These are phyloP conservation scores for Arachnomyces sp. DNA, from an alignment of 2,329 filamentous ascomycete genomes.

Conservation along the genomic window DNA sequence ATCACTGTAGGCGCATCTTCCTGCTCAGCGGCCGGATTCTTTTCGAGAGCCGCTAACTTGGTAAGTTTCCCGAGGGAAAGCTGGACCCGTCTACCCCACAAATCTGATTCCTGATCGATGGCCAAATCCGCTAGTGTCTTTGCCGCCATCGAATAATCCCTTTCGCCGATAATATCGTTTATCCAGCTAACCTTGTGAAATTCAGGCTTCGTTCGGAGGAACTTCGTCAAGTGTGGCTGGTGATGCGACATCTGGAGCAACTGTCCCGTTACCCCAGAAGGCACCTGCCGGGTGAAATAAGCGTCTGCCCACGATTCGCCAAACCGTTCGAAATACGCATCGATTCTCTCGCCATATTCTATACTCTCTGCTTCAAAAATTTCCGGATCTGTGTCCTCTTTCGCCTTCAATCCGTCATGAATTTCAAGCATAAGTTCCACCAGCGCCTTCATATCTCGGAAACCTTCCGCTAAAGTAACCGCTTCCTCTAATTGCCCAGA, in stretches of 20 bases:
- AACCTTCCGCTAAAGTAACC: slow-evolving; percentile 55
- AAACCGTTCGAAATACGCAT: slow-evolving; percentile 44
- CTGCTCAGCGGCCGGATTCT: slow-evolving; percentile 15
- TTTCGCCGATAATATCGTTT: slow-evolving; percentile 74
- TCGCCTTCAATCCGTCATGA: slow-evolving; percentile 29
- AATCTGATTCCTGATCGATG: slow-evolving; percentile 62
- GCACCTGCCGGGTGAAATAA: slow-evolving; percentile 71
- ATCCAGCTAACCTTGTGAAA: slow-evolving; percentile 86
- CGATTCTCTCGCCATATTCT: slow-evolving; percentile 25
- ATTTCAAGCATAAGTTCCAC: slow-evolving; percentile 43
- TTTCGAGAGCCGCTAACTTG: slow-evolving; percentile 56
- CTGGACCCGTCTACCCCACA: slow-evolving; percentile 93
- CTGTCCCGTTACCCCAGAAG: slow-evolving; percentile 56
- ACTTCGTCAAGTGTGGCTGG: slow-evolving; percentile 65
- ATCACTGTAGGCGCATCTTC: slow-evolving; percentile 39
- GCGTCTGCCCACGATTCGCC: slow-evolving; percentile 53
- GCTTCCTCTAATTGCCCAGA: slow-evolving; percentile 52
- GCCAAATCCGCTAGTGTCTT: slow-evolving; percentile 64
- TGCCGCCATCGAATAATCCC: slow-evolving; percentile 67
- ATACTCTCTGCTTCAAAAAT: slow-evolving; percentile 22
- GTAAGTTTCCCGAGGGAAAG: slow-evolving; percentile 81
- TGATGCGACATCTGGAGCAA: slow-evolving; percentile 66
- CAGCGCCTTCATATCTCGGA: slow-evolving; percentile 56
- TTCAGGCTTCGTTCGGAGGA: slow-evolving; percentile 63
- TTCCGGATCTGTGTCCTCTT: slow-evolving; percentile 11